Percentiles rank a stretch among this genome's conserved stretches.
Evolutionary conservation across 306 rosid genomes (phyloP).

Genomic region (Dryas alaskensis): DNA sequence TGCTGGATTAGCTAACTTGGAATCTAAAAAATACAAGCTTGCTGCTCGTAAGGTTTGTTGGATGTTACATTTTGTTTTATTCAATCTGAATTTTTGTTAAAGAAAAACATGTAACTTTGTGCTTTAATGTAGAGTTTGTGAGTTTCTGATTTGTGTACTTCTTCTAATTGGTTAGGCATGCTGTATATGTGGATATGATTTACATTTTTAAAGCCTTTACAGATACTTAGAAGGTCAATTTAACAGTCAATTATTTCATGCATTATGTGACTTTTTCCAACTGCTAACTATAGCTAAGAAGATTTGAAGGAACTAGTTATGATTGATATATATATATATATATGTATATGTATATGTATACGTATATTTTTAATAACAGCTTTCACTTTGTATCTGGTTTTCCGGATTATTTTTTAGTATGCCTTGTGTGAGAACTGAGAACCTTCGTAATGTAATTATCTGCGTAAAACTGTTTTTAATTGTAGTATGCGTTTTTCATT

Average conservation of each 20-base stretch:
- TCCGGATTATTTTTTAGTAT: no score
- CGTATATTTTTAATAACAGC: neutral
- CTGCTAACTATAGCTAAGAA: neutral
- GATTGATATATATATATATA: neutral
- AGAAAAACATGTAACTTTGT: neutral
- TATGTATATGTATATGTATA: no score
- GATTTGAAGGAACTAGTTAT: neutral
- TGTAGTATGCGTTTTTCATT: neutral
- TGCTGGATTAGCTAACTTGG: conserved; percentile 90
- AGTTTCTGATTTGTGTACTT: neutral
- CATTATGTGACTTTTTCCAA: neutral
- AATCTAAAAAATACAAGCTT: conserved; percentile 91
- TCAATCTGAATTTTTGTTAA: neutral
- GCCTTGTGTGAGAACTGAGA: no score
- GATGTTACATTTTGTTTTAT: neutral
- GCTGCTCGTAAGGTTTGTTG: conserved; percentile 96
- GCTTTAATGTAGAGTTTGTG: neutral
- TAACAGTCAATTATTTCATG: neutral
- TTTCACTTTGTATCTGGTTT: no score
- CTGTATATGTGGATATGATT: neutral
- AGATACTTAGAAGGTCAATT: neutral
- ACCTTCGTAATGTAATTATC: no score
- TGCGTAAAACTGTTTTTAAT: neutral
- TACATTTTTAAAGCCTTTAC: neutral
- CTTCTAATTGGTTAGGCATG: neutral